These are phyloP conservation scores for Sarcodon sp. DNA, from an alignment of 768 basidiomycete genomes.

Conservation along the genomic window DNA sequence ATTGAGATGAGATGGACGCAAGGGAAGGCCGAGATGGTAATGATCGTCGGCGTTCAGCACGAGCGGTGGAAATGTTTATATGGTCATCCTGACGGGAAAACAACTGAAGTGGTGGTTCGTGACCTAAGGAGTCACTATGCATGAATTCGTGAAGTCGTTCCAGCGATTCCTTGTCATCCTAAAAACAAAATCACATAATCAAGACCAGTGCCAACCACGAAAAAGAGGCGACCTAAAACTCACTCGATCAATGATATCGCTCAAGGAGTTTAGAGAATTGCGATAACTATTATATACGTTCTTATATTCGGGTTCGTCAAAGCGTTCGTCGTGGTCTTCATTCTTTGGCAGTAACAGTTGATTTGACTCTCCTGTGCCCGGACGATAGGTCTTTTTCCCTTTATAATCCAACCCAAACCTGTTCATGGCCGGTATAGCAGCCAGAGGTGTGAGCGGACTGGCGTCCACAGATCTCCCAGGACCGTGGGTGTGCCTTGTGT, in stretches of 20 bases:
- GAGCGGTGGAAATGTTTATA: slow-evolving; percentile 1
- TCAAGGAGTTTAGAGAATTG: slow-evolving; percentile 68
- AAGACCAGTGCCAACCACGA: slow-evolving; percentile 3
- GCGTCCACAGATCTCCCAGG: slow-evolving; percentile 3
- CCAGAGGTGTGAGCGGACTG: slow-evolving; percentile 9
- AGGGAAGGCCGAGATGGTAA: slow-evolving; percentile 54
- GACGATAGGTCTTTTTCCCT: slow-evolving; percentile 31
- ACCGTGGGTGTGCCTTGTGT: slow-evolving; percentile 32
- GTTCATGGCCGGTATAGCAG: slow-evolving; percentile 5
- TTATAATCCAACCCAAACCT: slow-evolving; percentile 22
- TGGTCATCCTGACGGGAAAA: slow-evolving; percentile 9
- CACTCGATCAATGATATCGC: slow-evolving; percentile 71
- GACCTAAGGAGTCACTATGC: slow-evolving; percentile 17
- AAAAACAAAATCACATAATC: slow-evolving; percentile 1
- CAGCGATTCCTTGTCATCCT: slow-evolving; percentile 71
- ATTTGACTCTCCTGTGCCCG: slow-evolving; percentile 55
- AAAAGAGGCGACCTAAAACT: slow-evolving; percentile 13
- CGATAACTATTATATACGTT: slow-evolving; percentile 65
- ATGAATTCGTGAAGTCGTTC: slow-evolving; percentile 65
- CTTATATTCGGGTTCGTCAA: slow-evolving; percentile 16
- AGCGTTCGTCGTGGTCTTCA: slow-evolving; percentile 2
- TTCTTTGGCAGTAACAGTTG: slow-evolving; percentile 26
- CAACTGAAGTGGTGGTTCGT: slow-evolving; percentile 11
- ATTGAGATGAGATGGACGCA: slow-evolving; percentile 44
- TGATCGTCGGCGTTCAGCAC: slow-evolving; percentile 45